Conservation (phyloP, 116 monocot genomes). For the Zostera marina region DNA sequence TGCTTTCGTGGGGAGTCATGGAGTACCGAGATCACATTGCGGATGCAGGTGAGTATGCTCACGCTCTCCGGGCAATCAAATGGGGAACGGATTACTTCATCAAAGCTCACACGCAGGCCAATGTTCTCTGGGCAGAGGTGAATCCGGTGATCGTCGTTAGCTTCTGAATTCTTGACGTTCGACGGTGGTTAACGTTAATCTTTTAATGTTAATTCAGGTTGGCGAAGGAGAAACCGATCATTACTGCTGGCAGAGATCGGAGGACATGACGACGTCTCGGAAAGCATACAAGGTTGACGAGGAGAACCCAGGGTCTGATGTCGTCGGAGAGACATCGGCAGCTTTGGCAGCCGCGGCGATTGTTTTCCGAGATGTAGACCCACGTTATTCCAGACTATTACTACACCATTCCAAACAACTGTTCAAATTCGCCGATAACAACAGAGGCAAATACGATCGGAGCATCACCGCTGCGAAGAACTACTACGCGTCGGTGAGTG, state of each 20-base stretch:
- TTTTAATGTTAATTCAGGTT: conserved; percentile 12
- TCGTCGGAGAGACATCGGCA: conserved; percentile 74
- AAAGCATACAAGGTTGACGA: conserved; percentile 50
- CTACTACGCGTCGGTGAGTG: conserved; percentile 63
- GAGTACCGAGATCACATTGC: conserved; percentile 65
- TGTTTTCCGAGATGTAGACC: conserved; percentile 36
- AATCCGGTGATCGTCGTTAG: background rate
- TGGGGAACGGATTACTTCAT: conserved; percentile 96
- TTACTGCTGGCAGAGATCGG: conserved; percentile 81
- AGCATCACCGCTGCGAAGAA: conserved; percentile 34
- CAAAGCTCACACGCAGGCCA: conserved; percentile 58
- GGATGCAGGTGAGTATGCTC: conserved; percentile 32
- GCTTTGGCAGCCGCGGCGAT: conserved; percentile 72
- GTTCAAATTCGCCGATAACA: conserved; percentile 59
- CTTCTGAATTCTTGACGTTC: too few species aligned
- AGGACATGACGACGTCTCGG: conserved; percentile 84
- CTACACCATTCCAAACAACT: conserved; percentile 47
- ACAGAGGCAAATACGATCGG: conserved; percentile 41
- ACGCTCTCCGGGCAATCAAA: conserved; percentile 42
- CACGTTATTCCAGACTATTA: conserved; percentile 44
- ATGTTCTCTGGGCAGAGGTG: conserved; percentile 35
- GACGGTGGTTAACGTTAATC: too few species aligned
- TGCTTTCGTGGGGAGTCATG: conserved; percentile 57
- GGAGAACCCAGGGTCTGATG: conserved; percentile 60
- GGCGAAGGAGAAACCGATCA: conserved; percentile 68